These are phyloP conservation scores for Danielia oregonensis DNA, from an alignment of 805 yeast species.

Conservation along the genomic window DNA sequence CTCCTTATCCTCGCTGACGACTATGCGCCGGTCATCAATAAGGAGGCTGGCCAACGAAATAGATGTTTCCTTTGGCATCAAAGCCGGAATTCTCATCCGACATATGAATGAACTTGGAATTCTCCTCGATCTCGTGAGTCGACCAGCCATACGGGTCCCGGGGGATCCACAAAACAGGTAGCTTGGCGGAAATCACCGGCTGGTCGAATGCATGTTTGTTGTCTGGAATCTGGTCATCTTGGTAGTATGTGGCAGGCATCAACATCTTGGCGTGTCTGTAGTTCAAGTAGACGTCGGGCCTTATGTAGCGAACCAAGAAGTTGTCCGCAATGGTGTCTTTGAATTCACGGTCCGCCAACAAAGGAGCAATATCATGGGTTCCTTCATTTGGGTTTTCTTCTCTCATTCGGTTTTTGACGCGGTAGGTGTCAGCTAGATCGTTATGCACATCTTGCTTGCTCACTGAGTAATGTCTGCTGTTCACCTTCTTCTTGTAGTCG, in stretches of 20 bases:
- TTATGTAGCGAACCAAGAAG: constrained; percentile 46
- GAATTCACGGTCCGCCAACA: constrained; percentile 66
- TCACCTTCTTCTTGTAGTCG: constrained; percentile 32
- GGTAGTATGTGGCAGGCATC: constrained; percentile 33
- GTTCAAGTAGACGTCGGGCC: constrained; percentile 59
- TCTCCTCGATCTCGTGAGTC: constrained; percentile 49
- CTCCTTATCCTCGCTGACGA: too few relatives aligned
- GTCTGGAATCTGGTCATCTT: constrained; percentile 42
- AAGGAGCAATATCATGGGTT: constrained; percentile 41
- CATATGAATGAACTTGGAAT: constrained; percentile 54
- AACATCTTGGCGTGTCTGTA: constrained; percentile 30
- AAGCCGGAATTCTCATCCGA: constrained; percentile 67
- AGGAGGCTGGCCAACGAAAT: constrained; percentile 33
- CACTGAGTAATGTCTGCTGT: too few relatives aligned
- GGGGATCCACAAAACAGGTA: constrained; percentile 92
- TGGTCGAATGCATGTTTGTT: constrained; percentile 64
- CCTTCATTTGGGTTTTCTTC: constrained; percentile 16
- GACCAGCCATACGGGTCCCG: constrained; percentile 84
- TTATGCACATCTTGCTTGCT: constrained; percentile 8
- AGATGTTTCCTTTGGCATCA: constrained; percentile 28
- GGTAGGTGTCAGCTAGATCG: constrained; percentile 2
- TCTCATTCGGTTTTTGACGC: constrained; percentile 1
- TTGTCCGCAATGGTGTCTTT: constrained; percentile 34
- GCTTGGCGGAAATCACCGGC: constrained; percentile 66
- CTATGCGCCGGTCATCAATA: too few relatives aligned